phyloP scores from a whole-genome alignment of 2,329 filamentous ascomycete genomes.

The Metarhizium anisopliae region DNA sequence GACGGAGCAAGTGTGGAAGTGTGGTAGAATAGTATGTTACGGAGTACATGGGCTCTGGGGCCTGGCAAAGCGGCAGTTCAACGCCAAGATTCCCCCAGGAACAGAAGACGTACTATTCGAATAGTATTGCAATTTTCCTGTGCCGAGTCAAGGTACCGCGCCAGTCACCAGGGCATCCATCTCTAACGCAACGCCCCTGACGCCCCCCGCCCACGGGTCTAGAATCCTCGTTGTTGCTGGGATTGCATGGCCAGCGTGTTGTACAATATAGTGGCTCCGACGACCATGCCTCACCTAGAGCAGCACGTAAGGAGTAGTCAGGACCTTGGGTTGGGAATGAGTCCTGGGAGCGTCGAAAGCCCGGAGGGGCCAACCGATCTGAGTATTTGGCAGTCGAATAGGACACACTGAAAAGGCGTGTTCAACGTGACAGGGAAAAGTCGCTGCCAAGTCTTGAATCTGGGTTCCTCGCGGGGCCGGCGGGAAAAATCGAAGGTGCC shows the following conservation, averaged over 20 bases:
- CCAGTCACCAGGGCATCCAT: not conserved
- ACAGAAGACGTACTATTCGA: too few species aligned
- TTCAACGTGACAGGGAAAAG: not conserved
- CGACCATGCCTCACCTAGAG: not conserved
- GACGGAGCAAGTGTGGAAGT: not conserved
- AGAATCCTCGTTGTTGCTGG: not conserved
- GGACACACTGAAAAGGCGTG: not conserved
- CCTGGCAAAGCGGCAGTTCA: not conserved
- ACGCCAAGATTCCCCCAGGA: not conserved
- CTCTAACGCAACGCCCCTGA: not conserved
- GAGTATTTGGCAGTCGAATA: not conserved
- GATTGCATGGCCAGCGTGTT: not conserved
- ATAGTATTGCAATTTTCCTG: not conserved
- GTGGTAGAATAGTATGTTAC: not conserved
- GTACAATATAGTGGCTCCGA: not conserved
- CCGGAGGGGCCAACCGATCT: not conserved
- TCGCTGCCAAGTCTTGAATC: not conserved
- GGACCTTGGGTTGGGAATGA: not conserved
- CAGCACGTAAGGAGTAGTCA: not conserved
- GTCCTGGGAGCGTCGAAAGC: not conserved
- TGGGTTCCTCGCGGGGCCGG: not conserved
- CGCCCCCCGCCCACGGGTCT: not conserved
- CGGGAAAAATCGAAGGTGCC: not conserved
- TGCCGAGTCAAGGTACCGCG: not conserved
- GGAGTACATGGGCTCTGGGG: not conserved